Percentiles rank a stretch among this genome's conserved stretches.
Conservation (phyloP, 345 rosid species). For the Salix purpurea region DNA sequence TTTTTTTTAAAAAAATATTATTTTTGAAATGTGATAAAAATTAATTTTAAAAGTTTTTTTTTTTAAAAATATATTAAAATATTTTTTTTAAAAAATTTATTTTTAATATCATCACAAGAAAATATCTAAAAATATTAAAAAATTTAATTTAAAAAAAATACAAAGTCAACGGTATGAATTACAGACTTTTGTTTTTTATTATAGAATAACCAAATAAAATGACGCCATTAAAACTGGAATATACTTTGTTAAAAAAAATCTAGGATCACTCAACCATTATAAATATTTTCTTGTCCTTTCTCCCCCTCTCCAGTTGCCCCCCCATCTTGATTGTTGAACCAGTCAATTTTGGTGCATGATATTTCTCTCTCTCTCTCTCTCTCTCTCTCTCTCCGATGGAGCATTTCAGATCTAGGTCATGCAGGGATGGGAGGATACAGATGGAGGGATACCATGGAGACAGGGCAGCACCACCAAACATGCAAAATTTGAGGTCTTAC, state of each 20-base stretch:
- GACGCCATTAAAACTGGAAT: too few relatives aligned
- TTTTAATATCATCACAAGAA: too few relatives aligned
- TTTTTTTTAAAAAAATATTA: too few relatives aligned
- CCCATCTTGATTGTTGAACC: constrained; percentile 10
- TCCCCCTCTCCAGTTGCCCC: neutral
- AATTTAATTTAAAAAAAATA: too few relatives aligned
- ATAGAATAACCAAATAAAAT: too few relatives aligned
- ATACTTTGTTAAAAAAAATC: too few relatives aligned
- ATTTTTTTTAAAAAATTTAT: too few relatives aligned
- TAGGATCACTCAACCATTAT: neutral
- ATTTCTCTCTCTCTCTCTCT: neutral
- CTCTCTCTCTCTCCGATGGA: constrained; percentile 32
- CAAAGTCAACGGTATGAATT: too few relatives aligned
- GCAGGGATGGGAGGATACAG: constrained; percentile 39
- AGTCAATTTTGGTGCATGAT: neutral
- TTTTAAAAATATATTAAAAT: too few relatives aligned
- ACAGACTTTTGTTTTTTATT: too few relatives aligned
- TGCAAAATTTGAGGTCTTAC: constrained; percentile 62
- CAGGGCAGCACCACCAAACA: constrained; percentile 36
- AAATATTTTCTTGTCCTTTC: neutral
- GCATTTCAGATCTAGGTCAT: constrained; percentile 53
- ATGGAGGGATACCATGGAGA: constrained; percentile 31
- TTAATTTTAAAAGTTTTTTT: too few relatives aligned
- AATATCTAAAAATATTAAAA: too few relatives aligned
- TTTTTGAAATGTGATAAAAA: fast-evolving